Conservation (phyloP, 306 rosid species). For the Canavalia gladiata region DNA sequence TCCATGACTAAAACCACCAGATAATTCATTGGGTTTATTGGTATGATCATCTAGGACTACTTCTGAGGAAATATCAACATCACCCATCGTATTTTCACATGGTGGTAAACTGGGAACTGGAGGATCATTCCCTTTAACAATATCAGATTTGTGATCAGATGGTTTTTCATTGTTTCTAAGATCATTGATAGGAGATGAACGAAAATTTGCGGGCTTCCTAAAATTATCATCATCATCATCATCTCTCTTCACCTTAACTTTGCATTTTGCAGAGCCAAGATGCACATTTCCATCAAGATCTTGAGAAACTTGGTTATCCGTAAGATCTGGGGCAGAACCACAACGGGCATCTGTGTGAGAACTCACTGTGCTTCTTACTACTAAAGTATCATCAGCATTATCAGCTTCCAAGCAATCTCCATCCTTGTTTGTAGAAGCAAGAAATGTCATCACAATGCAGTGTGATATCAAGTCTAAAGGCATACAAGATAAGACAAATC, state of each 20-base stretch:
- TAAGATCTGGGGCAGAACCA: constrained; percentile 54
- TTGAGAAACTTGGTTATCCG: constrained; percentile 58
- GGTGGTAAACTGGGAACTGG: constrained; percentile 52
- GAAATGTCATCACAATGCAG: constrained; percentile 54
- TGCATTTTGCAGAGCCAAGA: constrained; percentile 53
- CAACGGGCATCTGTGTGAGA: constrained; percentile 53
- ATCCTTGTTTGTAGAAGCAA: constrained; percentile 64
- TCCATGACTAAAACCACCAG: constrained; percentile 55
- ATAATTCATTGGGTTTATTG: constrained; percentile 58
- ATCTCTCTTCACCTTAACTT: constrained; percentile 62
- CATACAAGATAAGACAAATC: constrained; percentile 35
- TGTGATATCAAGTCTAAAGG: constrained; percentile 45
- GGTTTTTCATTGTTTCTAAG: constrained; percentile 57
- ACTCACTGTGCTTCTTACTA: constrained; percentile 53
- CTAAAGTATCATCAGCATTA: constrained; percentile 48
- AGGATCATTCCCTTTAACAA: constrained; percentile 55
- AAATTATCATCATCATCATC: constrained; percentile 55
- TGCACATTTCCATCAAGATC: constrained; percentile 55
- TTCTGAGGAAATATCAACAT: constrained; percentile 57
- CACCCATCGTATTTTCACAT: constrained; percentile 61
- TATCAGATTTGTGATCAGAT: constrained; percentile 59
- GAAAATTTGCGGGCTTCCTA: constrained; percentile 57
- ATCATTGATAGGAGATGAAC: constrained; percentile 61
- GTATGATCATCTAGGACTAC: constrained; percentile 56
- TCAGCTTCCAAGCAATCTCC: constrained; percentile 55